Evolutionary conservation across 2,329 filamentous ascomycete genomes (phyloP), one percentile per base, ranked within the genome.

Genomic region (Pseudocercospora eumusae): DNA sequence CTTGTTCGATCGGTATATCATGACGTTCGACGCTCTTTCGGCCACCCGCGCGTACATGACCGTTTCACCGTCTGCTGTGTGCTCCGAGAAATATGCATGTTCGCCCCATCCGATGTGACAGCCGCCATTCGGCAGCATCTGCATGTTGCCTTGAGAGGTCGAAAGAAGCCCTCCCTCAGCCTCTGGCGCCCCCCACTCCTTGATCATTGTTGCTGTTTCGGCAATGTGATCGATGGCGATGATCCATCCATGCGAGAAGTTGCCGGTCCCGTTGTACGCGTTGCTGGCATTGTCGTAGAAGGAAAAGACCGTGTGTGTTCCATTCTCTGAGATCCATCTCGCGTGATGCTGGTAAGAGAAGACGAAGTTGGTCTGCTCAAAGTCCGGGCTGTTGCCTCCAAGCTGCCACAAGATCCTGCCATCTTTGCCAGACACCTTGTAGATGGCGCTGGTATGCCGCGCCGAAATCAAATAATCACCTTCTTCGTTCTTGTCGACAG

Each of bases 71-170:
- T 81, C 77, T 1, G 74, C 66, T 0, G 76, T 75, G 66, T 82
- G 69, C 58, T 81, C 79, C 6, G 78, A 79, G n/a, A 76, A 76
- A 49, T 78, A 75, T 1, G 73, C 70, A 28, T 75, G 70, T 61
- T 79, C 74, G 4, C 85, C 84, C 84, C 84, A 87, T 64, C 83
- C 82, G 33, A 87, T 80, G 45, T 87, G 74, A 6, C 80, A 79
- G 61, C 84, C 82, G 33, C 81, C 81, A 57, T 81, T 80, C 0
- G 81, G 78, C 0, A 87, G 77, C 5, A 84, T 68, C 65, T 88
- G 84, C 31, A 82, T 80, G 62, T 78, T 82, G 1, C 81, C 81
- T 63, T 83, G 82, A 0, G 83, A 84, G 50, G 78, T 81, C 27
- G 82, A 79, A 0, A 79, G 74, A 7, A 85, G 73, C 4, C 75